Base-by-base conservation (phyloP, 2,329 filamentous ascomycete genomes). In the Fusarium liriodendri region DNA sequence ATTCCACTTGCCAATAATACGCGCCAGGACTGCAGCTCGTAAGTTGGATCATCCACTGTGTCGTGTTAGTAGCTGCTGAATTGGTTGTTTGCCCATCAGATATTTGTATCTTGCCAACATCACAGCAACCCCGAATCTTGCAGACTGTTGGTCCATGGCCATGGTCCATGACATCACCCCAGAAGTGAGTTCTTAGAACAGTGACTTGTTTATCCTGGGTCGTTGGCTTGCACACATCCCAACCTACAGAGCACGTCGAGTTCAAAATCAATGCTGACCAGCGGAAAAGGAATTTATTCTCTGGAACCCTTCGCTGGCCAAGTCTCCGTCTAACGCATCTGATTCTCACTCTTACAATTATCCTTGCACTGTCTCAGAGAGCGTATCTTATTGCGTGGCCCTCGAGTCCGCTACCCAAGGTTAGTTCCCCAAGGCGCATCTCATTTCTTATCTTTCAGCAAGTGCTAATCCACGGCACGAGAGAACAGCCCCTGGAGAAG, bases 301-400 rank as follows among this genome's bases (percentile, higher is more conserved):
- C 27, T 70, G 67, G 67, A 70, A 70, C 22, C 64, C 55, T n/a
- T 67, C 60, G 1, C 25, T 70, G 9, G 59, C 54, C 7, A 16
- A 64, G 5, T 38, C 18, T 33, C 52, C 52, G 14, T 61, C 42
- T 6, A 59, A 54, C 13, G 32, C 40, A 33, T 10, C 64, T 20
- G 64, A 16, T n/a, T 62, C 35, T 32, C 55, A 64, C 50, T 35
- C 33, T 14, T 67, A 58, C 33, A 27, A 55, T n/a, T 67, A 59
- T 25, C 65, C 54, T 27, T 67, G 61, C 27, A 67, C 65, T 8
- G n/a, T 67, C 38, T 64, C 66, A 13, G 66, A 45, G 18, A 67
- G 61, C 37, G 18, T 33, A n/a, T 64, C 45, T 18, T 67, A 67
- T 27, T 67, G 61, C 33, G 32, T 67, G 6, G 47, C 40, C 18